Evolutionary conservation across 768 basidiomycete genomes (phyloP), one percentile per base, ranked within the genome.

Genomic region (Suillus fuscotomentosus): DNA sequence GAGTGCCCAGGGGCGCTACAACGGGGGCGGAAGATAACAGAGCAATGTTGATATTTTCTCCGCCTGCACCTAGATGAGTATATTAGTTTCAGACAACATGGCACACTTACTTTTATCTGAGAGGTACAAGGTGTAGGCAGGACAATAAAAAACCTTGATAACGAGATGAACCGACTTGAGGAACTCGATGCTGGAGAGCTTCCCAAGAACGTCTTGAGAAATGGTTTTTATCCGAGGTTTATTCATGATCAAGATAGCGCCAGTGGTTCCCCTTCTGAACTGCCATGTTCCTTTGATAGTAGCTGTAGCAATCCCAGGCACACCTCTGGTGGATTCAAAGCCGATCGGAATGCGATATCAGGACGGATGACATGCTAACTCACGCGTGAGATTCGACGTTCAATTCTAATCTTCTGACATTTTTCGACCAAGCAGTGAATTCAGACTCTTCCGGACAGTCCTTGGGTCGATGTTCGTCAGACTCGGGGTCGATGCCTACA

Each of bases 231-330:
- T 59, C 24, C 57, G 57, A 42, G 57, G 57, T 15, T 59, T 59
- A 42, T 42, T 20, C 57, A 59, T 59, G 41, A 59, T 41, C 17
- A 59, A 59, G 17, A 59, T 27, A 17, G 57, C 41, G 17, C 57
- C 57, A 13, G 57, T 42, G 27, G 57, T 17, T 27, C 57, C 57
- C 20, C 20, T 59, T 41, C 31, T 59, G 41, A 59, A 17, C 24
- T 59, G 24, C 57, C 57, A 59, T n/a, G 57, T 59, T 27, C 57
- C 57, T 42, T 42, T 59, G 42, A 59, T 59, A 42, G 17, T 27
- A 20, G 57, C 57, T 27, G 6, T 6, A 2, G 39, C 57, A 42
- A 59, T 20, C 17, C 57, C 57, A 59, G 57, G 57, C 4, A 59
- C 22, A 27, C 41, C 57, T 13, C 39, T 59, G 10, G 17, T 34